Conservation (phyloP, 768 basidiomycete species). For the Termitomyces sp. region DNA sequence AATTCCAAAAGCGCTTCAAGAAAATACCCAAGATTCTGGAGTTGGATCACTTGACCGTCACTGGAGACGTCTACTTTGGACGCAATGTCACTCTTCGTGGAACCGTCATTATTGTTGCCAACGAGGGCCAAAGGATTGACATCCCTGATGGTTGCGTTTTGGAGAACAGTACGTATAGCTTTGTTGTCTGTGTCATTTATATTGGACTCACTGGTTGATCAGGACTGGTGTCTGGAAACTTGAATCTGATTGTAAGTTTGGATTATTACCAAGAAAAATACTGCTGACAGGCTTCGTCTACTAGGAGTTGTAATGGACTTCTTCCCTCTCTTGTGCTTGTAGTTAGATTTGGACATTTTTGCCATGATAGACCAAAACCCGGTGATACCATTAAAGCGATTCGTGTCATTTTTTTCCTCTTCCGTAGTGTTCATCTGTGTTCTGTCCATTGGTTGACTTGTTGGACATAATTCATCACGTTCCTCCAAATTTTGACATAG, state of each 20-base stretch:
- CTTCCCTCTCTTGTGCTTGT: neutral
- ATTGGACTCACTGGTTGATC: neutral
- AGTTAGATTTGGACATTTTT: conserved; percentile 11
- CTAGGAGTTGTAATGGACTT: conserved; percentile 27
- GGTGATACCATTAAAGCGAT: conserved; percentile 9
- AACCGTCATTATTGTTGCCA: conserved; percentile 86
- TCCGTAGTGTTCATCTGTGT: conserved; percentile 2
- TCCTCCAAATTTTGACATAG: neutral
- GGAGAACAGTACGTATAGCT: conserved; percentile 52
- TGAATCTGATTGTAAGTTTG: conserved; percentile 68
- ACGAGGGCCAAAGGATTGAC: conserved; percentile 78
- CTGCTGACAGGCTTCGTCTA: neutral
- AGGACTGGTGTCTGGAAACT: conserved; percentile 79
- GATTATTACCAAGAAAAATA: neutral
- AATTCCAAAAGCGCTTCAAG: conserved; percentile 95
- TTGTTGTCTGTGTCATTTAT: neutral
- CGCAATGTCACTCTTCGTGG: conserved; percentile 82
- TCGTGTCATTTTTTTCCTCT: neutral
- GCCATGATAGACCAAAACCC: conserved; percentile 7
- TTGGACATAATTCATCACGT: conserved; percentile 3
- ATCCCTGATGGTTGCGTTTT: conserved; percentile 80
- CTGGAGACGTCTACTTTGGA: conserved; percentile 89
- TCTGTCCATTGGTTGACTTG: conserved; percentile 5
- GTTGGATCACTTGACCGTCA: conserved; percentile 91
- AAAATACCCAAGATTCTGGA: conserved; percentile 89